phyloP scores from a whole-genome alignment of 352 stramenopile species.

The Pythium diclinum region DNA sequence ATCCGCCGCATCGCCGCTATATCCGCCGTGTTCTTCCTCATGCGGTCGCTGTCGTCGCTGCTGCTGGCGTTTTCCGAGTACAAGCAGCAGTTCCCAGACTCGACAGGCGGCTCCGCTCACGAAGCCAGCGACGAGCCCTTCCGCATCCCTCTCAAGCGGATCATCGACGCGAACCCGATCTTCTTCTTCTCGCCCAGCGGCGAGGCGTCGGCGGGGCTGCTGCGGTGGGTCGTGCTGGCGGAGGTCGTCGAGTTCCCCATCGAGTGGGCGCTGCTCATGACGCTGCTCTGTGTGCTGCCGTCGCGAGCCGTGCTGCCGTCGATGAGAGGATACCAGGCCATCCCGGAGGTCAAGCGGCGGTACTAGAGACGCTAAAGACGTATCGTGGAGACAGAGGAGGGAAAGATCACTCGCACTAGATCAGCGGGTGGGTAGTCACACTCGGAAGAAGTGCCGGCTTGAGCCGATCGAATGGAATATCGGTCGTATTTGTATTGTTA shows the following conservation, averaged over 20 bases:
- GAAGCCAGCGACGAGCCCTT: constrained; percentile 24
- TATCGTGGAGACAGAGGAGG: neutral
- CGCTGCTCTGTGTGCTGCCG: constrained; percentile 54
- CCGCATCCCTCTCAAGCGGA: constrained; percentile 36
- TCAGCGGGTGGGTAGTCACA: neutral
- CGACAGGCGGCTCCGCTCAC: neutral
- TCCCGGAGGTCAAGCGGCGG: constrained; percentile 23
- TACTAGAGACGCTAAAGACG: neutral
- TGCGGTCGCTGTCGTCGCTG: constrained; percentile 45
- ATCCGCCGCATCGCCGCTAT: constrained; percentile 60
- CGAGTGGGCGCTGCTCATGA: constrained; percentile 59
- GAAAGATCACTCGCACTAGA: neutral
- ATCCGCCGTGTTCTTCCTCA: constrained; percentile 50
- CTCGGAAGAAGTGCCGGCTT: too few species aligned
- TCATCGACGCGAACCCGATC: constrained; percentile 57
- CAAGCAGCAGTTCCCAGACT: constrained; percentile 8
- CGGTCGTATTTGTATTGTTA: too few species aligned
- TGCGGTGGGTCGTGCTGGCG: constrained; percentile 59
- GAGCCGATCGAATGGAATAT: too few species aligned
- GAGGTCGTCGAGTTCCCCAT: constrained; percentile 60
- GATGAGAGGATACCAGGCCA: constrained; percentile 55
- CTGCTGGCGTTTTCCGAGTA: constrained; percentile 47
- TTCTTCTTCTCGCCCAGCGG: constrained; percentile 58
- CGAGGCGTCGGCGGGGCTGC: constrained; percentile 23
- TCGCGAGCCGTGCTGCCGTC: constrained; percentile 46